phyloP scores from a whole-genome alignment of 2,329 filamentous ascomycete genomes.

The Chrysoporthe deuterocubensis region DNA sequence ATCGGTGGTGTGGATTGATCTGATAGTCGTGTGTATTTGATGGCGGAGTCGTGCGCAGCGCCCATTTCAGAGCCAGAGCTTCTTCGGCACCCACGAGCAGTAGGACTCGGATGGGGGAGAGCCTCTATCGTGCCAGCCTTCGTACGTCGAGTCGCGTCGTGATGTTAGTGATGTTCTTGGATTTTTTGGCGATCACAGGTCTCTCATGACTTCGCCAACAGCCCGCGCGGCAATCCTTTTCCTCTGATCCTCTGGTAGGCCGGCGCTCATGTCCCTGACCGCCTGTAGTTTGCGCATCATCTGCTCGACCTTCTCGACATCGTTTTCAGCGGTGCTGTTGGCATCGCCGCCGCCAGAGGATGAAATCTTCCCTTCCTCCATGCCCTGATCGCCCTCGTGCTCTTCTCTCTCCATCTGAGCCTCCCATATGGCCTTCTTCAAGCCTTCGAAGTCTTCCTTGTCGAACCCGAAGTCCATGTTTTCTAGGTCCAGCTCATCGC shows the following conservation, averaged over 20 bases:
- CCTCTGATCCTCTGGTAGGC: conserved; percentile 63
- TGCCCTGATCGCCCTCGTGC: conserved; percentile 17
- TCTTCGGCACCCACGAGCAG: no score
- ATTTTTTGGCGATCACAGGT: conserved; percentile 44
- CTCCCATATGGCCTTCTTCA: conserved; percentile 57
- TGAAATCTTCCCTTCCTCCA: background rate
- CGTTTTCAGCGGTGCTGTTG: conserved; percentile 42
- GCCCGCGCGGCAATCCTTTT: conserved; percentile 64
- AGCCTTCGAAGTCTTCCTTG: conserved; percentile 54
- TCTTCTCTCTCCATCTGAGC: conserved; percentile 38
- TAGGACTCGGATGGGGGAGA: no score
- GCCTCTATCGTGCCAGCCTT: background rate
- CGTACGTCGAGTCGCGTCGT: background rate
- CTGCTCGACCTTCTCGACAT: conserved; percentile 62
- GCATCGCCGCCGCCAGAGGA: conserved; percentile 26
- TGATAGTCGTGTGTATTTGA: no score
- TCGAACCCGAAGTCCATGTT: conserved; percentile 58
- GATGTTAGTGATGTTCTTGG: background rate
- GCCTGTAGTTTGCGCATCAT: conserved; percentile 70
- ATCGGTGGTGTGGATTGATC: no score
- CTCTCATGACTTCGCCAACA: conserved; percentile 67
- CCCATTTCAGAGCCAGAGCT: no score
- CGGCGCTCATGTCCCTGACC: conserved; percentile 61
- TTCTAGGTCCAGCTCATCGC: conserved; percentile 48
- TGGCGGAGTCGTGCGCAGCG: no score